Evolutionary conservation across 805 yeast genomes (phyloP).

Genomic region (Ogataea trehaloabstinens): DNA sequence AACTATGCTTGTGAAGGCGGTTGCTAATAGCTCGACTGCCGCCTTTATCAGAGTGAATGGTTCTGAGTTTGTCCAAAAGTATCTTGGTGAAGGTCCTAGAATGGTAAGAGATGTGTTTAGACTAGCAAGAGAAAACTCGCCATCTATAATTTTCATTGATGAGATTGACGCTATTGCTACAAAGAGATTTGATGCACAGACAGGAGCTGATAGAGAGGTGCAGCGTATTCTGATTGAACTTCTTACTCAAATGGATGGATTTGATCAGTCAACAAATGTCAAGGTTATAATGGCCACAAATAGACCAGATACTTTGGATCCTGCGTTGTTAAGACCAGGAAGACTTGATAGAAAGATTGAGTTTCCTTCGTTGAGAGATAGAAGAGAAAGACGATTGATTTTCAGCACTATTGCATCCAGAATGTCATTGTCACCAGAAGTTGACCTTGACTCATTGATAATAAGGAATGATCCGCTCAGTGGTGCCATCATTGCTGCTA

Average conservation of each 20-base stretch:
- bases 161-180: constrained; percentile 99
- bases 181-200: constrained; percentile 98
- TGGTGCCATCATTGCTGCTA: constrained; percentile 97
- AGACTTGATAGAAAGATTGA: constrained; percentile 97
- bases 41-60: constrained; percentile 96
- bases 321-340: constrained; percentile 97
- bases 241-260: constrained; percentile 98
- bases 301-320: constrained; percentile 98
- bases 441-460: constrained; percentile 89
- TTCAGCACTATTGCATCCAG: constrained; percentile 94
- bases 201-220: constrained; percentile 99
- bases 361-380: constrained; percentile 92
- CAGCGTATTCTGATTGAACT: constrained; percentile 95
- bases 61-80: constrained; percentile 96
- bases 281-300: constrained; percentile 99
- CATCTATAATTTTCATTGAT: constrained; percentile 95
- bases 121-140: constrained; percentile 95
- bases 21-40: constrained; percentile 94
- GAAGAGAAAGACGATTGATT: constrained; percentile 96
- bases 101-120: constrained; percentile 99
- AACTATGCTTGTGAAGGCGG: constrained; percentile 98
- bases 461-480: constrained; percentile 95
- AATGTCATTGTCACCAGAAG: constrained; percentile 98
- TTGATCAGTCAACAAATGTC: constrained; percentile 91
- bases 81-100: constrained; percentile 98